Evolutionary conservation across 225 moss, liverwort and hornwort genomes (phyloP), one percentile per base, ranked within the genome.

Genomic region (Pseudisothecium myosuroides): DNA sequence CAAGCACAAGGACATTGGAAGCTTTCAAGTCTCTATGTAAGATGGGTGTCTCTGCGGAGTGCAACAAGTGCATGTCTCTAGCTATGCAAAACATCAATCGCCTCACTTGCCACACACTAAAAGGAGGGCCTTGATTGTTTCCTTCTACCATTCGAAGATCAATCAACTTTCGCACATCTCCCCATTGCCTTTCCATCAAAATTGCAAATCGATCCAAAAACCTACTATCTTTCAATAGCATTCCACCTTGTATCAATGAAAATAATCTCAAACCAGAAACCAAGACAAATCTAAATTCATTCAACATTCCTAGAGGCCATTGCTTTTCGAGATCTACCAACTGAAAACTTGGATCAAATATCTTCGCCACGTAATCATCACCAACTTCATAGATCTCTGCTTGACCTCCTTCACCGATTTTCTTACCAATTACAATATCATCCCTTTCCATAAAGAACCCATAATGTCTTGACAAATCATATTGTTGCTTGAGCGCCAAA

Each of bases 231-330:
- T 78, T 52, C 15, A 78, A 37, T 78, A 55, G 15, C 4, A 37
- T 15, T 37, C 36, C 37, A 37, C 78, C 37, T 34, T 76, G 21
- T 21, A 76, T 76, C 32, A 50, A 50, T 3, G 21, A 34, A 76
- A 49, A 76, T 2, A 0, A 6, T 32, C 49, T 49, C 2, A 47
- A 49, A 54, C 54, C 17, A 18, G 2, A 7, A 23, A 1, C 0
- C 0, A 14, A 14, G 7, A 0, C 2, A 14, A 0, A 39, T 2
- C 12, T 0, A 27, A 43, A 72, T 5, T 72, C 31, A 16, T 43
- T 72, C 23, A 80, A 39, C 80, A 80, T 60, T 60, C 41, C 41
- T n/a, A 0, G 4, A 28, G 80, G 39, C 80, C 26, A 80, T 19
- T n/a, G 58, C 4, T 39, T n/a, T 80, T 80, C 5, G 17, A 80